Conservation (phyloP, 805 yeast species). For the Lachancea mirantina region DNA sequence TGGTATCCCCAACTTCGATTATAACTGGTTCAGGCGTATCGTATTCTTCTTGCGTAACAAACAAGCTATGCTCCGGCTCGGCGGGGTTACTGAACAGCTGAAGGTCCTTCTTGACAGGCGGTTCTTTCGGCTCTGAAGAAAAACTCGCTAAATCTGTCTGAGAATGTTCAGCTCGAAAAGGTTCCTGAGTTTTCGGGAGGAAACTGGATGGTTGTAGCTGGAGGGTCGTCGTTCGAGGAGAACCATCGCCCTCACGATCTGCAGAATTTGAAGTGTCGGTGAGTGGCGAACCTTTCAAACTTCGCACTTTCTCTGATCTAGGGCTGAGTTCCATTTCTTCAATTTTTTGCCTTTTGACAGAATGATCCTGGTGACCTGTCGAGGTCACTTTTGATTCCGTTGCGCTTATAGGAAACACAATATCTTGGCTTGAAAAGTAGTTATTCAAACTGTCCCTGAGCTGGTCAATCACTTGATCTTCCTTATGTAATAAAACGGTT, state of each 20-base stretch:
- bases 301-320: conserved; percentile 2
- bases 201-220: no score
- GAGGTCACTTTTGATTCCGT: no score
- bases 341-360: conserved; percentile 4
- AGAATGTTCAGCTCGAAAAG: no score
- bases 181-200: no score
- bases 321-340: neutral
- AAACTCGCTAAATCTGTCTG: no score
- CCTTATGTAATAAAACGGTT: conserved; percentile 60
- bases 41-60: conserved; percentile 1
- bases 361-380: conserved; percentile 11
- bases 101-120: no score
- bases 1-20: conserved; percentile 20
- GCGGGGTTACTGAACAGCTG: conserved; percentile 4
- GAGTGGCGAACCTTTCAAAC: conserved; percentile 6
- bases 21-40: conserved; percentile 11
- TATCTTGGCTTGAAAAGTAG: conserved; percentile 38
- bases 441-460: conserved; percentile 44
- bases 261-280: no score
- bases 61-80: neutral
- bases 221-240: no score
- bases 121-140: no score
- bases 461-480: conserved; percentile 47
- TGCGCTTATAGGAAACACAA: conserved; percentile 31
- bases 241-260: no score